These are phyloP conservation scores for Pyrenochaeta sp. DNA, from an alignment of 2,329 filamentous ascomycete genomes.

Conservation along the genomic window DNA sequence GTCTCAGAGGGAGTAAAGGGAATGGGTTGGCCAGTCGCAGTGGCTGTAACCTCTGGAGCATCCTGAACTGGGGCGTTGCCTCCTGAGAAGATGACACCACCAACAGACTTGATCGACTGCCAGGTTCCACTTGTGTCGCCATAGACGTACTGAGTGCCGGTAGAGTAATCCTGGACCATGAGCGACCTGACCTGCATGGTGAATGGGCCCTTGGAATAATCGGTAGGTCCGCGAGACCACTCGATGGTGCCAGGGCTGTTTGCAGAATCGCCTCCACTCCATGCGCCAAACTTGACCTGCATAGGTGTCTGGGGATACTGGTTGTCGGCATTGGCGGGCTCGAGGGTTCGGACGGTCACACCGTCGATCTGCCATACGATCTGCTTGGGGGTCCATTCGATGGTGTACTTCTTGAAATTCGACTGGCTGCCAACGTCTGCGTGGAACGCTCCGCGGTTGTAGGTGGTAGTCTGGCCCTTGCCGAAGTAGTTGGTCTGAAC, in stretches of 20 bases:
- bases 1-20: slow-evolving; percentile 71
- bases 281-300: slow-evolving; percentile 90
- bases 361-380: slow-evolving; percentile 89
- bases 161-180: slow-evolving; percentile 88
- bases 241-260: slow-evolving; percentile 83
- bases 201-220: slow-evolving; percentile 85
- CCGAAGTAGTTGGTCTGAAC: slow-evolving; percentile 99
- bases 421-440: slow-evolving; percentile 71
- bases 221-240: slow-evolving; percentile 86
- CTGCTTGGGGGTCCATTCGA: slow-evolving; percentile 88
- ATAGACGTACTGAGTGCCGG: slow-evolving; percentile 84
- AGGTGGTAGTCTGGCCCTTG: slow-evolving; percentile 84
- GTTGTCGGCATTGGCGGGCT: slow-evolving; percentile 69
- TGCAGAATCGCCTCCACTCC: slow-evolving; percentile 86
- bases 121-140: slow-evolving; percentile 78
- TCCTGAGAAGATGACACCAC: slow-evolving; percentile 73
- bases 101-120: slow-evolving; percentile 82
- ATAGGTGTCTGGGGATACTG: slow-evolving; percentile 97
- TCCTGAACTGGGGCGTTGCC: slow-evolving; percentile 61
- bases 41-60: slow-evolving; percentile 69
- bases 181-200: slow-evolving; percentile 83
- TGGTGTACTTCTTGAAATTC: slow-evolving; percentile 81
- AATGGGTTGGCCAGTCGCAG: slow-evolving; percentile 68
- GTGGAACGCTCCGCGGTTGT: slow-evolving; percentile 87
- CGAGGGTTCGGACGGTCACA: slow-evolving; percentile 77